phyloP scores from a whole-genome alignment of 1,284 basidiomycete species.

The Sparassis latifolia region DNA sequence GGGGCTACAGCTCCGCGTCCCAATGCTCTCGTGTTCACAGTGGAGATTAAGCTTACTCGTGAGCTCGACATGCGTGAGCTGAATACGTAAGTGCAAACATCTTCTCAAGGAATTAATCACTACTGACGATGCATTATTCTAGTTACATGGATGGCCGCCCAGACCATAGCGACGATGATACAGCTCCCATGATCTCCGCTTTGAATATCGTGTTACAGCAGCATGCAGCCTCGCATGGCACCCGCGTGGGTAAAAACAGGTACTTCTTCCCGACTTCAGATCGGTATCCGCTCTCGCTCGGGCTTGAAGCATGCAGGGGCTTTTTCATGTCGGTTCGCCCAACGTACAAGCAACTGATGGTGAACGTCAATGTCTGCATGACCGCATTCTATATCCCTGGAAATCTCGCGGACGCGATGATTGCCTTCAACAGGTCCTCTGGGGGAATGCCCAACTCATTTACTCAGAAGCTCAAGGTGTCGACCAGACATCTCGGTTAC shows the following conservation, averaged over 20 bases:
- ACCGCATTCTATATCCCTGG: constrained; percentile 63
- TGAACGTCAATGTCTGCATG: constrained; percentile 72
- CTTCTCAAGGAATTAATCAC: not conserved
- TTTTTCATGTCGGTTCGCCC: constrained; percentile 65
- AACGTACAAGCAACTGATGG: constrained; percentile 57
- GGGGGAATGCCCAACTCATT: constrained; percentile 46
- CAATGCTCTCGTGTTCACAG: constrained; percentile 41
- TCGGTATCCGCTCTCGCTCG: constrained; percentile 32
- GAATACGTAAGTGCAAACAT: constrained; percentile 37
- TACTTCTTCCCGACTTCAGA: constrained; percentile 47
- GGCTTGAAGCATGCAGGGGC: constrained; percentile 55
- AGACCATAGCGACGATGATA: constrained; percentile 36
- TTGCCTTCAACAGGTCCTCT: constrained; percentile 36
- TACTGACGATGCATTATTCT: constrained; percentile 1
- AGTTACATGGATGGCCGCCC: constrained; percentile 49
- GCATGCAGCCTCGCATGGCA: constrained; percentile 44
- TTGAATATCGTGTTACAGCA: constrained; percentile 62
- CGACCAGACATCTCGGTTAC: constrained; percentile 50
- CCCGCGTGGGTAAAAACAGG: constrained; percentile 53
- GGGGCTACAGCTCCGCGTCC: constrained; percentile 37
- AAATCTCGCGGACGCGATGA: constrained; percentile 51
- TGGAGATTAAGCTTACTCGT: constrained; percentile 42
- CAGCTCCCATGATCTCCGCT: constrained; percentile 50
- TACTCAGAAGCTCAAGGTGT: constrained; percentile 48
- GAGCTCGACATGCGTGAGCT: constrained; percentile 40